Conservation (phyloP, 2,329 filamentous ascomycete genomes). For the Aspergillus chevalieri region DNA sequence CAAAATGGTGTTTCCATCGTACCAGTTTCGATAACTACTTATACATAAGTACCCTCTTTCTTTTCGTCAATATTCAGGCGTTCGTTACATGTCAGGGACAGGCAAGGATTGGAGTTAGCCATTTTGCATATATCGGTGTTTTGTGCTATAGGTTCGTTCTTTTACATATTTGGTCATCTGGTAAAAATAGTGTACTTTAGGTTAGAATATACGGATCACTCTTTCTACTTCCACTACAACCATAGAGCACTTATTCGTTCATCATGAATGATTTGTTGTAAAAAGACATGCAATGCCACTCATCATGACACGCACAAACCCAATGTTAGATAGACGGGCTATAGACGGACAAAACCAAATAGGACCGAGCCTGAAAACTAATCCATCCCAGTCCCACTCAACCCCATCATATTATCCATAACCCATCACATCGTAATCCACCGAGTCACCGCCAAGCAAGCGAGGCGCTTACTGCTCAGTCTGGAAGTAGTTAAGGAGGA, state of each 20-base stretch:
- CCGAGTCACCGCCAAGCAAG: not conserved
- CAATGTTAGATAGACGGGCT: too few relatives aligned
- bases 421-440: not conserved
- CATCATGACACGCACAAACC: too few relatives aligned
- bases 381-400: not conserved
- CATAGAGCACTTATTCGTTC: not conserved
- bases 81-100: not conserved
- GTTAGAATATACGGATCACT: too few relatives aligned
- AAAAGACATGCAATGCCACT: not conserved
- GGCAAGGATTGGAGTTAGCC: not conserved
- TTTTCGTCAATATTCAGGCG: not conserved
- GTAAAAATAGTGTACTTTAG: too few relatives aligned
- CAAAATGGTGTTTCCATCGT: conserved; percentile 38
- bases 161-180: not conserved
- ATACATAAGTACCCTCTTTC: not conserved
- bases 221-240: too few relatives aligned
- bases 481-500: conserved; percentile 99
- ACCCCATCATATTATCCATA: not conserved
- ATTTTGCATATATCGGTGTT: not conserved
- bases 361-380: too few relatives aligned
- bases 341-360: too few relatives aligned
- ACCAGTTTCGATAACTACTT: conserved; percentile 32
- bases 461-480: conserved; percentile 52
- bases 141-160: not conserved
- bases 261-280: not conserved